Evolutionary conservation across 1,139 yeast genomes (phyloP).

Genomic region (Geotrichum cucujoidarum): DNA sequence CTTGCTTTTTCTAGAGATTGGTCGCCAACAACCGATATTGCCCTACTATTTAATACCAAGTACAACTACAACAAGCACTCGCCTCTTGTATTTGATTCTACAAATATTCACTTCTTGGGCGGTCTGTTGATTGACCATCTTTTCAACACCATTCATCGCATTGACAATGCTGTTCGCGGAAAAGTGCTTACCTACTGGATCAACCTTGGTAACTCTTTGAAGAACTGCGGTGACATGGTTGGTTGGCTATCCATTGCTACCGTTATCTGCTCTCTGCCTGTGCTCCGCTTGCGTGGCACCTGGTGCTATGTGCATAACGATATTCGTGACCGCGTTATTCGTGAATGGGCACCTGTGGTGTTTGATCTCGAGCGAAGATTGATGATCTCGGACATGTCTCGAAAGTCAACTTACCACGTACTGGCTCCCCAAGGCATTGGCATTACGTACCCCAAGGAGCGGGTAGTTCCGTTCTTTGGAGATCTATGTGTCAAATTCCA

Average conservation of each 20-base stretch:
- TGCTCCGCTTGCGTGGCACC: conserved; percentile 63
- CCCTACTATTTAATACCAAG: conserved; percentile 47
- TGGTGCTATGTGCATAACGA: conserved; percentile 72
- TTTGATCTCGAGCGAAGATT: conserved; percentile 81
- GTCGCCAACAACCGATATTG: conserved; percentile 68
- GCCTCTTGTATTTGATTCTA: conserved; percentile 65
- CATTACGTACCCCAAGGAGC: conserved; percentile 64
- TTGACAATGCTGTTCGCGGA: conserved; percentile 48
- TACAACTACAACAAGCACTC: conserved; percentile 44
- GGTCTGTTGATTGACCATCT: conserved; percentile 67
- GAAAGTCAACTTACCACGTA: conserved; percentile 58
- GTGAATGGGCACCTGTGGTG: conserved; percentile 92
- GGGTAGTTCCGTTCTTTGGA: conserved; percentile 87
- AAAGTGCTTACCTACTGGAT: conserved; percentile 77
- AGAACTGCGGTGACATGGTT: conserved; percentile 85
- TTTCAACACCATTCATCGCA: conserved; percentile 37
- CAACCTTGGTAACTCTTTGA: conserved; percentile 71
- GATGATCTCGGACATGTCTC: conserved; percentile 47
- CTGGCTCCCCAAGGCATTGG: conserved; percentile 91
- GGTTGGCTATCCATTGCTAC: conserved; percentile 93
- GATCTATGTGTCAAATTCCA: conserved; percentile 54
- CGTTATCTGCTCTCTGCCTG: conserved; percentile 74
- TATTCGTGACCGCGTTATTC: conserved; percentile 57
- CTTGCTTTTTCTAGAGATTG: conserved; percentile 45
- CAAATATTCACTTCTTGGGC: conserved; percentile 73